Evolutionary conservation across 768 basidiomycete species (phyloP).

Genomic region (Candolleomyces efflorescens): DNA sequence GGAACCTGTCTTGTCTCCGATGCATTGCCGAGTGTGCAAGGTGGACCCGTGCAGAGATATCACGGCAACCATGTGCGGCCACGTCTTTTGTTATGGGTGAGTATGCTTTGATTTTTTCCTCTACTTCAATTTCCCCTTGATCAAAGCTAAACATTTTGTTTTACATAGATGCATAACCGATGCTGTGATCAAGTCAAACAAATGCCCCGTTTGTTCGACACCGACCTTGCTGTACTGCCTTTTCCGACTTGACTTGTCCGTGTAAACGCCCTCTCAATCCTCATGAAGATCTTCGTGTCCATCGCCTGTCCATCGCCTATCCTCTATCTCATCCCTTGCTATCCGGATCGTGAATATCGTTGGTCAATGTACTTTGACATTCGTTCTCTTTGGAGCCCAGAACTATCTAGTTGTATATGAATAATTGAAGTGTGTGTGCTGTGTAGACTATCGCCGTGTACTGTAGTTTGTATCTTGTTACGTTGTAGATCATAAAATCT

Average conservation of each 20-base stretch:
- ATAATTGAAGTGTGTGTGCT: no score
- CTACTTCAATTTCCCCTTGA: background rate
- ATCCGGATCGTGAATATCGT: background rate
- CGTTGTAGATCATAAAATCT: no score
- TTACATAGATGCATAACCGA: slow-evolving; percentile 48
- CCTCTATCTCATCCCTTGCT: background rate
- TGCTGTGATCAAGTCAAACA: slow-evolving; percentile 38
- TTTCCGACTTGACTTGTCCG: slow-evolving; percentile 44
- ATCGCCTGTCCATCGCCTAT: background rate
- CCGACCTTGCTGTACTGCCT: slow-evolving; percentile 52
- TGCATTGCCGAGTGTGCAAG: slow-evolving; percentile 53
- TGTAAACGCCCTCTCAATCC: background rate
- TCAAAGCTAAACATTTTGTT: slow-evolving; percentile 2
- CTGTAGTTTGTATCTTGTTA: no score
- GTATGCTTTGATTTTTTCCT: no score
- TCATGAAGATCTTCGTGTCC: background rate
- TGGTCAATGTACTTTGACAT: background rate
- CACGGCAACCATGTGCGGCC: slow-evolving; percentile 60
- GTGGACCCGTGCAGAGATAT: slow-evolving; percentile 46
- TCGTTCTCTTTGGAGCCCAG: background rate
- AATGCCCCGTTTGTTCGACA: slow-evolving; percentile 49
- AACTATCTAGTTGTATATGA: no score
- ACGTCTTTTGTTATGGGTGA: slow-evolving; percentile 54
- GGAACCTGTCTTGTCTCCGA: slow-evolving; percentile 28
- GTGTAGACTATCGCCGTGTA: no score